Conservation (phyloP, 306 rosid species). For the Trichosanthes truncata region DNA sequence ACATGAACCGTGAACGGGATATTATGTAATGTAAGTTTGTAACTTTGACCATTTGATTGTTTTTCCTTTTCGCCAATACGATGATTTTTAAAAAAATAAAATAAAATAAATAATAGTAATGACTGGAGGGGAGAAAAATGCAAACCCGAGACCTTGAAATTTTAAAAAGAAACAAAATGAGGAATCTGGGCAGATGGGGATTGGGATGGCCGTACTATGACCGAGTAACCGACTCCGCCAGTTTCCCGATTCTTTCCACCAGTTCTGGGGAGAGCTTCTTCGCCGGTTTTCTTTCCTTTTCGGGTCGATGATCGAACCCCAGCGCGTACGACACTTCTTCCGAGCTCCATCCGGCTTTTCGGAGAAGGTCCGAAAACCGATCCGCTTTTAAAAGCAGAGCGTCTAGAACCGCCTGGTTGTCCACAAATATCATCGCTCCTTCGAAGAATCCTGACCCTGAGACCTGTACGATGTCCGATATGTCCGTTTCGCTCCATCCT, state of each 20-base stretch:
- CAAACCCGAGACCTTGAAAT: conserved; percentile 22
- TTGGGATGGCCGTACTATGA: conserved; percentile 19
- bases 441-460: conserved; percentile 77
- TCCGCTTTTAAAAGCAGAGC: conserved; percentile 75
- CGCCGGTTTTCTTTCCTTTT: conserved; percentile 65
- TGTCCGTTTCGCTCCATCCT: conserved; percentile 86
- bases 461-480: conserved; percentile 61
- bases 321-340: conserved; percentile 84
- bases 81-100: background rate
- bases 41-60: background rate
- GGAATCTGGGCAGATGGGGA: background rate
- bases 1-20: background rate
- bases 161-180: background rate
- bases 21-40: background rate
- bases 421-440: conserved; percentile 67
- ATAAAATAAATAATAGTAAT: background rate
- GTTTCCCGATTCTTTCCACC: conserved; percentile 63
- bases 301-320: conserved; percentile 87
- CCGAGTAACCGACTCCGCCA: conserved; percentile 85
- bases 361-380: conserved; percentile 65
- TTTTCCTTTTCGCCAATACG: background rate
- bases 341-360: conserved; percentile 98
- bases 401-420: conserved; percentile 77
- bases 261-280: conserved; percentile 81
- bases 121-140: conserved; percentile 11